Evolutionary conservation across 1,284 basidiomycete genomes (phyloP), one percentile per base, ranked within the genome.

Genomic region (Fomes fomentarius): DNA sequence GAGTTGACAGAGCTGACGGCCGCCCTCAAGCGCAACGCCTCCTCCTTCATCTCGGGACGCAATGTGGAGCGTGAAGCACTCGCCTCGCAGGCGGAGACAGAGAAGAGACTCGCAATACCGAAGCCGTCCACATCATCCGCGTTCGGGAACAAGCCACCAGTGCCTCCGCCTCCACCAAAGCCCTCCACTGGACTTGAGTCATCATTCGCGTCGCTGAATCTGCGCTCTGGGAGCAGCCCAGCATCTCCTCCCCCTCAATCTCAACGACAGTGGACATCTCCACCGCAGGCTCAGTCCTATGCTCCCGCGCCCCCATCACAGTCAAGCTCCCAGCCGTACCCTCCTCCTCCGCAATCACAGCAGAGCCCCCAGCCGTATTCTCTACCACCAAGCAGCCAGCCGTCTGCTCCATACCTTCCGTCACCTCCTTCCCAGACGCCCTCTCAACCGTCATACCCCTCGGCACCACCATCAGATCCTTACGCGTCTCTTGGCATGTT

Each of bases 1-100:
- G 92, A 96, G 58, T 77, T 98, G n/a, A 81, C 79, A 1, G 84
- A 85, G 34, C 73, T 96, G 26, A 79, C 86, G 2, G 68, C 74
- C 0, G 80, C 78, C 8, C 78, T 98, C 7, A 76, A 79, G 47
- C 72, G 78, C 6, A 87, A 86, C 58, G 83, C 85, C 1, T 81
- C 79, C 45, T 71, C 76, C 0, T 97, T 89, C 63, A 76, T 92
- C 3, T 72, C 77, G 0, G 75, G 79, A 19, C 80, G 96, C 25
- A 82, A 78, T n/a, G 69, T 75, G 0, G 94, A 98, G 69, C 80
- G 94, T 14, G 85, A 90, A 39, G 75, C 76, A 14, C 68, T 96
- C 22, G 79, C 83, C 1, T 76, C 80, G 1, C 85, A 91, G 59
- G 77, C 90, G 2, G 93, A 94, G 61, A 82, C 85, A 28, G 83